Percentiles rank a stretch among this genome's conserved stretches.
These are phyloP conservation scores for Cystofilobasidium capitatum DNA, from an alignment of 768 basidiomycete species.

Conservation along the genomic window DNA sequence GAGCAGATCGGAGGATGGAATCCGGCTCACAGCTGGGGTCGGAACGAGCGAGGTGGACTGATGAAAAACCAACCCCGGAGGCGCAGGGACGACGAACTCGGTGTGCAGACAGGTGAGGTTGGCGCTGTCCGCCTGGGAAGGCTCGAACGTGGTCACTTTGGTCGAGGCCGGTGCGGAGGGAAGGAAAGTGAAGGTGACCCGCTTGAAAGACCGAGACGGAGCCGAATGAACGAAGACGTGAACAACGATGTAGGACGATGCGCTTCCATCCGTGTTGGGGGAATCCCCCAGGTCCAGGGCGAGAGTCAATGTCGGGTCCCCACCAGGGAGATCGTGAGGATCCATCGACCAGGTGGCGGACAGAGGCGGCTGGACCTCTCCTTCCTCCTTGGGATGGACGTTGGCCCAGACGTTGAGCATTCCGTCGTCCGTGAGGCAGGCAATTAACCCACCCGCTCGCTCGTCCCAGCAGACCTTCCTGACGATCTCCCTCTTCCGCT, in stretches of 20 bases:
- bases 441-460: slow-evolving; percentile 1
- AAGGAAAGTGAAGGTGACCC: slow-evolving; percentile 13
- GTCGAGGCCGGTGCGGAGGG: background rate
- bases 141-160: background rate
- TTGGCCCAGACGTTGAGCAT: slow-evolving; percentile 15
- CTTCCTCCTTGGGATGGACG: background rate
- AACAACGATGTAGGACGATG: background rate
- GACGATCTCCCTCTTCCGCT: slow-evolving; percentile 8
- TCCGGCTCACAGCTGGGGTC: background rate
- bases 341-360: background rate
- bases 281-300: slow-evolving; percentile 7
- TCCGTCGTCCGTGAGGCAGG: slow-evolving; percentile 7
- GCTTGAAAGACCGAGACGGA: slow-evolving; percentile 1
- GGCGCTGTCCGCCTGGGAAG: background rate
- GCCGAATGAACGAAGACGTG: slow-evolving; percentile 16
- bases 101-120: slow-evolving; percentile 17
- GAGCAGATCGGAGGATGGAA: background rate
- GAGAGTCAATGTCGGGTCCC: background rate
- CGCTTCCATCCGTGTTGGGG: background rate
- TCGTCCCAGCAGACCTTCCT: slow-evolving; percentile 22
- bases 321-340: background rate
- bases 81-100: slow-evolving; percentile 12
- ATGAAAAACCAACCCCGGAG: slow-evolving; percentile 13
- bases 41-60: slow-evolving; percentile 3
- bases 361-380: background rate